Evolutionary conservation across 768 basidiomycete species (phyloP).

Genomic region (Hypholoma fasciculare): DNA sequence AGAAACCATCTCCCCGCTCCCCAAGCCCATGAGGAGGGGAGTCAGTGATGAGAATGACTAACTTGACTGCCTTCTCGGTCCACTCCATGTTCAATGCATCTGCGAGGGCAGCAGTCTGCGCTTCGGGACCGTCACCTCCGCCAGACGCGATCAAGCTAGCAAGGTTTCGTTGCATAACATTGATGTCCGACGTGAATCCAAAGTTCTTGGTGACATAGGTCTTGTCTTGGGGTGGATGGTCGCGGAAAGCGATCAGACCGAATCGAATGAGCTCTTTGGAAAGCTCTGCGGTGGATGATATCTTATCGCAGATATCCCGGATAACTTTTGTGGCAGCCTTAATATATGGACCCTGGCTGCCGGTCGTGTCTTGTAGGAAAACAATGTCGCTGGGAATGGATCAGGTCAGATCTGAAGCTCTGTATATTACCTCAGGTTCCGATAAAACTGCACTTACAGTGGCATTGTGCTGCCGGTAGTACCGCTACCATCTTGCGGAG

Average conservation of each 20-base stretch:
- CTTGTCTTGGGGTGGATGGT: slow-evolving; percentile 57
- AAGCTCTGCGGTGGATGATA: slow-evolving; percentile 48
- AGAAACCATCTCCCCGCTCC: slow-evolving; percentile 47
- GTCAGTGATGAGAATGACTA: slow-evolving; percentile 57
- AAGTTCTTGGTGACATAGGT: slow-evolving; percentile 51
- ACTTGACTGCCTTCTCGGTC: slow-evolving; percentile 49
- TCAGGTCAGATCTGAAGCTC: not conserved
- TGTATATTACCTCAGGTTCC: too few relatives aligned
- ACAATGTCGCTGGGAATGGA: slow-evolving; percentile 38
- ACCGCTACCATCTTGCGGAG: slow-evolving; percentile 1
- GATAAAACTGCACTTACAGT: slow-evolving; percentile 5
- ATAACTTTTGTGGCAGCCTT: slow-evolving; percentile 48
- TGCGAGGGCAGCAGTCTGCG: slow-evolving; percentile 53
- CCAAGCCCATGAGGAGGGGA: slow-evolving; percentile 62
- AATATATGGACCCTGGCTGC: slow-evolving; percentile 41
- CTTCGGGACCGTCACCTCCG: slow-evolving; percentile 58
- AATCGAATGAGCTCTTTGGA: slow-evolving; percentile 44
- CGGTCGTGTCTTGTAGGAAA: slow-evolving; percentile 54
- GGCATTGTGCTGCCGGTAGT: slow-evolving; percentile 6
- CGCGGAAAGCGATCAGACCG: slow-evolving; percentile 55
- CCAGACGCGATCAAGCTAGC: slow-evolving; percentile 40
- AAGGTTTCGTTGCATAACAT: slow-evolving; percentile 41
- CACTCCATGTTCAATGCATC: slow-evolving; percentile 49
- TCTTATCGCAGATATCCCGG: slow-evolving; percentile 48
- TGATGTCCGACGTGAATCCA: slow-evolving; percentile 51